Evolutionary conservation across 306 rosid genomes (phyloP).

Genomic region (Cicer pinnatifidum): DNA sequence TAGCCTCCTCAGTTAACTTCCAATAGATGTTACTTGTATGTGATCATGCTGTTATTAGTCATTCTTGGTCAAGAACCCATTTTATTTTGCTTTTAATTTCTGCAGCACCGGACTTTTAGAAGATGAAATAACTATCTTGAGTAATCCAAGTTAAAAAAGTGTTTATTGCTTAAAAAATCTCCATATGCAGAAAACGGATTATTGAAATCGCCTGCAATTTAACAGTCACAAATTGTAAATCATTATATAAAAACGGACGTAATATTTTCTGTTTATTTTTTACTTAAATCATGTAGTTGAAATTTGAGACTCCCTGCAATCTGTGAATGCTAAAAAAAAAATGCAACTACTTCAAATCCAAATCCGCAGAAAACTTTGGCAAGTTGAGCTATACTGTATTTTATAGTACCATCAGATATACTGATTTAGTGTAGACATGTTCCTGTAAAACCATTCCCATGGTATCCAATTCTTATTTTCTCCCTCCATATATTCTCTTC

Average conservation of each 20-base stretch:
- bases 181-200: neutral
- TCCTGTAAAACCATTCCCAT: neutral
- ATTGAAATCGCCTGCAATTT: neutral
- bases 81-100: slow-evolving; percentile 4
- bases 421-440: neutral
- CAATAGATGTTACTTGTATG: slow-evolving; percentile 2
- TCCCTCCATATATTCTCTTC: neutral
- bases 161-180: neutral
- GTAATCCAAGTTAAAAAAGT: neutral
- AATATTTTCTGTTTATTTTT: too few relatives aligned
- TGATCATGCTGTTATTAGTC: slow-evolving; percentile 6
- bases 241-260: neutral
- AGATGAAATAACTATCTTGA: neutral
- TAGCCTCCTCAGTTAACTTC: neutral
- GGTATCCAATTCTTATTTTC: neutral
- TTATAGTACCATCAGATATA: neutral
- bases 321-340: neutral
- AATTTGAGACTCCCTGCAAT: neutral
- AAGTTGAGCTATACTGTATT: neutral
- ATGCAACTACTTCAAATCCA: neutral
- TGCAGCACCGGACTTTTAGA: neutral
- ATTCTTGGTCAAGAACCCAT: slow-evolving; percentile 18
- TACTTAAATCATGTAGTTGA: too few relatives aligned
- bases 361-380: neutral
- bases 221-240: neutral